phyloP scores from a whole-genome alignment of 2,329 filamentous ascomycete species.

The Paecilomyces variotii region DNA sequence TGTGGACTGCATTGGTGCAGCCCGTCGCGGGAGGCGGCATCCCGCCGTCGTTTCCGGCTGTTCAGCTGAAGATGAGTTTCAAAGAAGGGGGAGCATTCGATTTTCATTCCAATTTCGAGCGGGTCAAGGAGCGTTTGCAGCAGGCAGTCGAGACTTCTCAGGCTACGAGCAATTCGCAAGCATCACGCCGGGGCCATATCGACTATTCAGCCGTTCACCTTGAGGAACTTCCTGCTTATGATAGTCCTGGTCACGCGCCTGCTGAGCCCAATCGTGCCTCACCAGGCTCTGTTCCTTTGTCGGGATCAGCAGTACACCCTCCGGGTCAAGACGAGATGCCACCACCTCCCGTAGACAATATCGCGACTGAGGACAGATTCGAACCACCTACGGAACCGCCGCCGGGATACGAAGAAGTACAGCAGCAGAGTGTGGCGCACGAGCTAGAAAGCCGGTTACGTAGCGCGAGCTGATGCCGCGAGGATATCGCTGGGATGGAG shows the following conservation, averaged over 20 bases:
- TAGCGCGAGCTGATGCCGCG: constrained; percentile 16
- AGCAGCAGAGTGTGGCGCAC: constrained; percentile 68
- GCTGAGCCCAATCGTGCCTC: background rate
- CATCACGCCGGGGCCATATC: constrained; percentile 39
- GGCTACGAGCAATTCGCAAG: constrained; percentile 51
- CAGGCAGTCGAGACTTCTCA: constrained; percentile 67
- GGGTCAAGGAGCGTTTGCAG: constrained; percentile 72
- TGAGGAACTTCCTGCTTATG: constrained; percentile 83
- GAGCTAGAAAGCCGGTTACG: constrained; percentile 57
- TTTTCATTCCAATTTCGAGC: constrained; percentile 74
- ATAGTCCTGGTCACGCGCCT: constrained; percentile 45
- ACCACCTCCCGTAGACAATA: constrained; percentile 12
- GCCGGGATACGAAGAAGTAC: constrained; percentile 85
- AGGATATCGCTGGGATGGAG: background rate
- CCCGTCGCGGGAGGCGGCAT: constrained; percentile 80
- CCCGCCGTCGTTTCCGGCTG: constrained; percentile 60
- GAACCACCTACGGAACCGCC: constrained; percentile 65
- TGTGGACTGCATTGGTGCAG: constrained; percentile 73
- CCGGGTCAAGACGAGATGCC: background rate
- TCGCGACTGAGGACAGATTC: constrained; percentile 22
- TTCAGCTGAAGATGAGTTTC: constrained; percentile 82
- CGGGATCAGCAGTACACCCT: background rate
- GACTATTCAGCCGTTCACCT: constrained; percentile 62
- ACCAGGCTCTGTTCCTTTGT: background rate
- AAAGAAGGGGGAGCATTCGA: constrained; percentile 93